Base-by-base conservation (phyloP, 495 filamentous ascomycete species). In the Penicillium odoratum region DNA sequence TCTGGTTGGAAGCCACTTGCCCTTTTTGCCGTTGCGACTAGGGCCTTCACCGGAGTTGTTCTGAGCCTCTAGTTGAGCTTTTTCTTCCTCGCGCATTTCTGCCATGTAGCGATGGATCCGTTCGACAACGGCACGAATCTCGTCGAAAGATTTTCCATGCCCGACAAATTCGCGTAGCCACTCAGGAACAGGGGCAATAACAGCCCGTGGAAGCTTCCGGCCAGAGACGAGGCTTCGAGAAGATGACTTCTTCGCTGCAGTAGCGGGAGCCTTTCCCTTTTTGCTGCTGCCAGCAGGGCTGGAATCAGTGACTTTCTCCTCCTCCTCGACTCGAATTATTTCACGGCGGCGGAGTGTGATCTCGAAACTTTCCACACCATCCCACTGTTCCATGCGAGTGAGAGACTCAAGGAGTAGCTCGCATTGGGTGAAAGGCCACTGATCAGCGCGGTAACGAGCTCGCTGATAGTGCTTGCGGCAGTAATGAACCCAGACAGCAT, bases 401-500 rank as follows among this genome's bases (percentile, higher is more conserved):
- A 92, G 77, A 52, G 88, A 85, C 4, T 73, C 69, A 6, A 73
- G 65, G 0, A 93, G 76, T 0, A 91, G 69, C 1, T 81, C 75
- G 44, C 82, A 82, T 59, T 93, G 87, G 1, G 78, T 67, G 21
- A 74, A 73, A 4, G 82, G 75, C 74, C 84, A 92, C 8, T 81
- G 72, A n/a, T 76, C 73, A 2, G 76, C 83, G 0, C 87, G 78
- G 66, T 93, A 94, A 0, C 86, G 77, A 34, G 71, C 77, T 0
- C 89, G 85, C 70, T 96, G 92, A 70, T 96, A 96, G 63, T 93
- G 88, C 64, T 93, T 94, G 1, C 92, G 82, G 65, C 92, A 96
- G 63, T 81, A 85, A 47, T 85, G 79, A 0, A 88, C 79, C 89
- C 88, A 93, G 15, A 88, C 75, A 0, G 79, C 55, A 0, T 76